Base-by-base conservation (phyloP, 148 eudicot genomes). In the Rhododendron ferrugineum region DNA sequence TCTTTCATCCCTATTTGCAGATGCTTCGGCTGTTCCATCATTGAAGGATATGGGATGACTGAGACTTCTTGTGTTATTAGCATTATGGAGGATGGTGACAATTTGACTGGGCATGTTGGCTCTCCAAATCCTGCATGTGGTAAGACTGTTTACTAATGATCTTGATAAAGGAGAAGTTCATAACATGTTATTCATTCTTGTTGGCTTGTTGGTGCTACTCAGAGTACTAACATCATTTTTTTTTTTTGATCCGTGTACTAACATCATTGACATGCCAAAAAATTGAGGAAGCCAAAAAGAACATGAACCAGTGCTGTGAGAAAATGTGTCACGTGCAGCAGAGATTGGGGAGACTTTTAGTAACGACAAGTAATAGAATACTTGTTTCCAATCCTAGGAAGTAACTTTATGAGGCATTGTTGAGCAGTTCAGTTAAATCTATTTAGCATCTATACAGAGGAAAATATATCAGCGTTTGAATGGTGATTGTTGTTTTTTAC, bases 1-100 rank as follows among this genome's bases (percentile, higher is more conserved):
- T 70, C 75, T 70, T 30, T 70, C 37, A 14, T 70, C 40, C 13
- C 22, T 32, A 32, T 11, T 32, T 70, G 37, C 37, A 96, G 99
- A 86, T 96, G 99, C 86, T 95, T 94, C 86, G 99, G 95, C 36
- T 93, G 97, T 87, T 86, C 14, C 82, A 93, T 93, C 83, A 11
- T 92, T 46, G 98, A 96, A 93, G 98, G 95, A 86, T 96, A 96
- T 87, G 99, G 99, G 75, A 96, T 96, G 99, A 96, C 99, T 20
- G 99, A 96, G 89, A 88, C 93, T 70, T 90, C 99, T 83, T 94
- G 97, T 89, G 93, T 91, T 60, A 95, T 96, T 90, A 93, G 89
- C 85, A 84, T 85, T 68, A 94, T 94, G 99, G 93, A 93, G 36
- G 88, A 89, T 84, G 87, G 89, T 32, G 99, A 96, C 87, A 85